phyloP scores from a whole-genome alignment of 345 rosid species.

The Adansonia digitata region DNA sequence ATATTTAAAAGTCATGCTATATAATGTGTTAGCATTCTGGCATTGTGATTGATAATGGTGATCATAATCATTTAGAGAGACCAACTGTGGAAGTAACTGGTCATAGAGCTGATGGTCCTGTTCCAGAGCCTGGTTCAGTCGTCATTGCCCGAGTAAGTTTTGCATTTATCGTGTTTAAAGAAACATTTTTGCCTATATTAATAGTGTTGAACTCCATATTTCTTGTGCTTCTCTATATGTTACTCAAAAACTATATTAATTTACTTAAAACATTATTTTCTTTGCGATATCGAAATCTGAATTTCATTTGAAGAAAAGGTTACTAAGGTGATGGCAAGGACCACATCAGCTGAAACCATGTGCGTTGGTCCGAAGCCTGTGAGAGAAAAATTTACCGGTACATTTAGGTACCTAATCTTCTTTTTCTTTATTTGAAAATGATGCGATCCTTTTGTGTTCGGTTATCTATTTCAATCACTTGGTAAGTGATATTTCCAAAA shows the following conservation, averaged over 20 bases:
- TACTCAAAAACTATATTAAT: not conserved
- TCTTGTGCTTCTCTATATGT: not conserved
- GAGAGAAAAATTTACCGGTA: constrained; percentile 74
- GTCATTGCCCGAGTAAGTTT: constrained; percentile 70
- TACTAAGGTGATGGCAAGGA: constrained; percentile 73
- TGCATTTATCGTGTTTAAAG: not conserved
- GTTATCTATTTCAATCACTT: not conserved
- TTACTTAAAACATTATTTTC: not conserved
- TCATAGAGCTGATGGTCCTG: constrained; percentile 74
- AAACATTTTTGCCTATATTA: not conserved
- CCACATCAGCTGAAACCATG: constrained; percentile 74
- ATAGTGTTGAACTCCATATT: no score
- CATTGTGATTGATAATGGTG: not conserved
- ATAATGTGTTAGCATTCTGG: not conserved
- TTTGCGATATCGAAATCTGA: not conserved
- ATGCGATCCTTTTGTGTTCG: not conserved
- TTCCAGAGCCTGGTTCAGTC: constrained; percentile 81
- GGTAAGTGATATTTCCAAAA: not conserved
- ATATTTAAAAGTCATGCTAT: not conserved
- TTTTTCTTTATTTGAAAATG: not conserved
- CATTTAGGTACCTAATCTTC: constrained; percentile 45
- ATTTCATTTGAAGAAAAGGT: constrained; percentile 32
- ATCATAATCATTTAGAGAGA: constrained; percentile 37
- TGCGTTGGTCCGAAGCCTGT: constrained; percentile 83
- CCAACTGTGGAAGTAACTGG: constrained; percentile 71